Evolutionary conservation across 352 stramenopile species (phyloP).

Genomic region (Globisporangium emineosum): DNA sequence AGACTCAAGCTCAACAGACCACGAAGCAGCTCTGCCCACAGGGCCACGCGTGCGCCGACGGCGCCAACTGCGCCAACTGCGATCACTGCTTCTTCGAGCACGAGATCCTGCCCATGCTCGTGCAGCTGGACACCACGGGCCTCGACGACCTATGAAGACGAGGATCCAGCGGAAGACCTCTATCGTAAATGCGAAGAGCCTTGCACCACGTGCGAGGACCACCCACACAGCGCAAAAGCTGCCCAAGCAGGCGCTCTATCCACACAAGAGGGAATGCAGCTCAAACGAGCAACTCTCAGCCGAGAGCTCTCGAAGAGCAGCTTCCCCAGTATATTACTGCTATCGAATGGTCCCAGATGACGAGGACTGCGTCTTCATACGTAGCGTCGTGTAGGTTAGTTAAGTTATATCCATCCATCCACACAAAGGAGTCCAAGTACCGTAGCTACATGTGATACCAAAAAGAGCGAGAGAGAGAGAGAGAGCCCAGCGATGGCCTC

Average conservation of each 20-base stretch:
- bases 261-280: neutral
- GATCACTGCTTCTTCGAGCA: slow-evolving; percentile 34
- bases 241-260: neutral
- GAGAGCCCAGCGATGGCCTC: neutral
- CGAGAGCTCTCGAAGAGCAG: neutral
- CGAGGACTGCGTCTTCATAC: neutral
- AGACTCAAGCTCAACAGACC: neutral
- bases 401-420: neutral
- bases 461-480: neutral
- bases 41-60: slow-evolving; percentile 11
- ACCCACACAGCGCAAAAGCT: neutral
- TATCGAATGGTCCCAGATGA: neutral
- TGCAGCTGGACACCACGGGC: slow-evolving; percentile 24
- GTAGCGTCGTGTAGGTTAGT: slow-evolving; percentile 1
- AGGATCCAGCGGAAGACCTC: neutral
- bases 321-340: neutral
- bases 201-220: neutral
- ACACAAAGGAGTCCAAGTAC: neutral
- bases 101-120: slow-evolving; percentile 34
- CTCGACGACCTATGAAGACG: slow-evolving; percentile 1
- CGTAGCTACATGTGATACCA: neutral
- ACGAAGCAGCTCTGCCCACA: slow-evolving; percentile 1
- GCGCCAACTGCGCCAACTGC: slow-evolving; percentile 15
- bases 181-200: neutral
- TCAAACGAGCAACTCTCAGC: neutral